These are phyloP conservation scores for Pseudogymnoascus sp. DNA, from an alignment of 2,329 filamentous ascomycete genomes.

Conservation along the genomic window DNA sequence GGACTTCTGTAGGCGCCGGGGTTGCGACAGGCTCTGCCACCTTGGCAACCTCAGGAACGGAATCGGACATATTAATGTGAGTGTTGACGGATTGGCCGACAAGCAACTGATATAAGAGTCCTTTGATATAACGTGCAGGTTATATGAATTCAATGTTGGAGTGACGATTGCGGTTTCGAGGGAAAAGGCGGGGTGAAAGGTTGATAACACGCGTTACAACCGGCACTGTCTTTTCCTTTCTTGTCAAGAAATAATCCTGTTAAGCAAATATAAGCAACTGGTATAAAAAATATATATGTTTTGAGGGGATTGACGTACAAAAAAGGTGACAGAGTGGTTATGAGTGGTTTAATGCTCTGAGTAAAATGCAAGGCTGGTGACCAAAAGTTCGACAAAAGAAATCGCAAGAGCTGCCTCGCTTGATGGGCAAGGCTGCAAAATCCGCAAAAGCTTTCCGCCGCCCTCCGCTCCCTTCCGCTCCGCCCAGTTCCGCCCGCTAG, in stretches of 20 bases:
- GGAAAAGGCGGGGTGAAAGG: conserved; percentile 5
- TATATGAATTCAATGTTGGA: not conserved
- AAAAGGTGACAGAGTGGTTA: not conserved
- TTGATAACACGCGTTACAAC: not conserved
- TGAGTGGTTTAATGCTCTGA: conserved; percentile 6
- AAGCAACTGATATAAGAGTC: not conserved
- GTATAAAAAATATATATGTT: not conserved
- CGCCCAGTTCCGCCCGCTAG: conserved; percentile 6
- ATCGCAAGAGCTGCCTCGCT: conserved; percentile 2
- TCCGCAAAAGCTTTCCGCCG: not conserved
- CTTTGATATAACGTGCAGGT: not conserved
- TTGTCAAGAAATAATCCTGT: conserved; percentile 3
- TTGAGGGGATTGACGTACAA: conserved; percentile 7
- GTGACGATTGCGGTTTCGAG: not conserved
- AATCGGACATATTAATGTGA: not conserved
- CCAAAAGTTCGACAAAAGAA: conserved; percentile 10
- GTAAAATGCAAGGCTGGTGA: conserved; percentile 9
- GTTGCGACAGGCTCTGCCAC: conserved; percentile 1
- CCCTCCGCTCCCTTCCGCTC: not conserved
- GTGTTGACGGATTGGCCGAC: not conserved
- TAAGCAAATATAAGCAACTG: not conserved
- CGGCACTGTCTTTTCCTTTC: conserved; percentile 7
- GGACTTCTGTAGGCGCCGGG: not conserved
- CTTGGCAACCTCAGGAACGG: conserved; percentile 4
- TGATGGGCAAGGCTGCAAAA: conserved; percentile 9